Evolutionary conservation across 202 grass and related monocot genomes (phyloP).

Genomic region (Cymbopogon flexuosus): DNA sequence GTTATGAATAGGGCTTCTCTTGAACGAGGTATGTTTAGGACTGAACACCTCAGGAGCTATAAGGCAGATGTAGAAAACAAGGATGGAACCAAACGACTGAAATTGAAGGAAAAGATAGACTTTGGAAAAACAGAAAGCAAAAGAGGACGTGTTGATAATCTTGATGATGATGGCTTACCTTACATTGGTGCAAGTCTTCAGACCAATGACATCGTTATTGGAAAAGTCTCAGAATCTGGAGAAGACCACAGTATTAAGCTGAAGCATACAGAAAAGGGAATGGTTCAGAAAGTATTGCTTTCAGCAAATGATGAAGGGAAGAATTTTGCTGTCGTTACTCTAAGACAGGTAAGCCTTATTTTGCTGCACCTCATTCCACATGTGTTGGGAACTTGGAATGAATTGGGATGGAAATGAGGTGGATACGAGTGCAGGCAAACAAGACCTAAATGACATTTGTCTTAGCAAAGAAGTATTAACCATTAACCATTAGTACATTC

Average conservation of each 20-base stretch:
- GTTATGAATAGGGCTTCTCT: conserved; percentile 95
- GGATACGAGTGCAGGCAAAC: not conserved
- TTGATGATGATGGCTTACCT: conserved; percentile 93
- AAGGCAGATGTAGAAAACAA: conserved; percentile 88
- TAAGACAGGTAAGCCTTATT: conserved; percentile 65
- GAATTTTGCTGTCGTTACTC: conserved; percentile 79
- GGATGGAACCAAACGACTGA: conserved; percentile 43
- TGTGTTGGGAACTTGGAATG: not conserved
- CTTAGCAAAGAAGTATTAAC: not conserved
- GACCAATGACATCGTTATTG: conserved; percentile 85
- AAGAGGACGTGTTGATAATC: conserved; percentile 84
- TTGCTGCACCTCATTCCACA: not conserved
- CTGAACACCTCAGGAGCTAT: conserved; percentile 80
- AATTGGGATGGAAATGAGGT: not conserved
- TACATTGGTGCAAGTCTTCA: conserved; percentile 87
- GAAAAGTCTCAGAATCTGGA: conserved; percentile 76
- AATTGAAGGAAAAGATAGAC: conserved; percentile 66
- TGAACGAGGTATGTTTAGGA: conserved; percentile 91
- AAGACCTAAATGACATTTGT: not conserved
- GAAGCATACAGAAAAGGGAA: conserved; percentile 96
- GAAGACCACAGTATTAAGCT: conserved; percentile 87
- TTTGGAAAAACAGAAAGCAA: conserved; percentile 93
- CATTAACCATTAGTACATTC: conserved; percentile 9
- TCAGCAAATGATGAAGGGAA: conserved; percentile 95
- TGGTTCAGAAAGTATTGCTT: conserved; percentile 92